phyloP scores from a whole-genome alignment of 192 early-diverging fungal genomes.

The Bifiguratus adelaidae region DNA sequence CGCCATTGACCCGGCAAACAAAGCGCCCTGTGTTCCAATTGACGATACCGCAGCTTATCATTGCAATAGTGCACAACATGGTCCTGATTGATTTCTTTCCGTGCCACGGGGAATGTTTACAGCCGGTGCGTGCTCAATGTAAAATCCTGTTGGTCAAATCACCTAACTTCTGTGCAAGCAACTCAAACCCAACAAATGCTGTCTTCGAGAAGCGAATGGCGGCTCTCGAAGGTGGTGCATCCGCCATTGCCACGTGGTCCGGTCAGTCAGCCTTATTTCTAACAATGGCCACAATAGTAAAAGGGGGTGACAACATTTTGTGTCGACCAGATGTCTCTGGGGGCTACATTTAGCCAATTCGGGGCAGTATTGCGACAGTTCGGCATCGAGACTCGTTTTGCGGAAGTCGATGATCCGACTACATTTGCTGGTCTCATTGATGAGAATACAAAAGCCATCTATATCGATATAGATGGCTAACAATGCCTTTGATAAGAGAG shows the following conservation, averaged over 20 bases:
- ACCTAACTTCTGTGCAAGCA: no score
- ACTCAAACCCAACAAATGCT: slow-evolving; percentile 84
- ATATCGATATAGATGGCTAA: slow-evolving; percentile 88
- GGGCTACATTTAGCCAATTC: slow-evolving; percentile 76
- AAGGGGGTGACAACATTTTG: slow-evolving; percentile 83
- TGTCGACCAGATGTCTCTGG: slow-evolving; percentile 69
- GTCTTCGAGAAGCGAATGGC: slow-evolving; percentile 91
- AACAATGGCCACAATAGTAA: slow-evolving; percentile 67
- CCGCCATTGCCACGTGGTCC: slow-evolving; percentile 35
- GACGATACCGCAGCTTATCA: slow-evolving; percentile 80
- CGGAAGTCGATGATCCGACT: slow-evolving; percentile 56
- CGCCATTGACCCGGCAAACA: slow-evolving; percentile 58
- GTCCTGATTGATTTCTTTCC: slow-evolving; percentile 72
- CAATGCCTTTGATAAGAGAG: slow-evolving; percentile 79
- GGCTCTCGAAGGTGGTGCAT: slow-evolving; percentile 75
- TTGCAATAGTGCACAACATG: slow-evolving; percentile 74
- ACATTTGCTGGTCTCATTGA: slow-evolving; percentile 76
- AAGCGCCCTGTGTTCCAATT: slow-evolving; percentile 83
- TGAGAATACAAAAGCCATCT: slow-evolving; percentile 82
- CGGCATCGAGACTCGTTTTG: slow-evolving; percentile 75
- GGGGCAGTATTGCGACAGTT: slow-evolving; percentile 74
- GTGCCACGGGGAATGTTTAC: slow-evolving; percentile 76
- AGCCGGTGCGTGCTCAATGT: slow-evolving; percentile 50
- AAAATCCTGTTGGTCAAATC: no score
- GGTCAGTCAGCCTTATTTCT: slow-evolving; percentile 86